These are phyloP conservation scores for Grosmannia huntii DNA, from an alignment of 2,329 filamentous ascomycete species.

Conservation along the genomic window DNA sequence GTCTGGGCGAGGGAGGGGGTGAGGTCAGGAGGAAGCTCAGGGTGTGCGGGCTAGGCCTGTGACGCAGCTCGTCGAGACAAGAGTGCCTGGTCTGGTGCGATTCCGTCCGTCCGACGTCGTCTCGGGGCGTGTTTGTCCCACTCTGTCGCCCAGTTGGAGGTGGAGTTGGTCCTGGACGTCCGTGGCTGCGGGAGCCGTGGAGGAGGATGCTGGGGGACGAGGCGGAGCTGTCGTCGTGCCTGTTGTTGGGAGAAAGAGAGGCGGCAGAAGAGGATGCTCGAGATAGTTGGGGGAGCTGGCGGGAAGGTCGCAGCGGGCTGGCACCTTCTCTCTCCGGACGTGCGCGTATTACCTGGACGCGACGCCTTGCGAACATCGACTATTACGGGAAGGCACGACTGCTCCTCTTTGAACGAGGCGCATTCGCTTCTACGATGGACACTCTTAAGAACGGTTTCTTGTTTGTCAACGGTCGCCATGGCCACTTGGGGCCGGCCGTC, in stretches of 20 bases:
- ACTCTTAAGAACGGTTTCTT: too few species aligned
- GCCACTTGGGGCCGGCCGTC: too few species aligned
- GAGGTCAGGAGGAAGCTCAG: background rate
- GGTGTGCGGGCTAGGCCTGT: background rate
- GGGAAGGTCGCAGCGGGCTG: background rate
- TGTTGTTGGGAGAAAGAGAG: background rate
- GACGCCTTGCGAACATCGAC: background rate
- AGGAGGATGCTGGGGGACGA: background rate
- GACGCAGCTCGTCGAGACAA: background rate
- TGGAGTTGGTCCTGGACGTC: background rate
- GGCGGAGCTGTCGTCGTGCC: background rate
- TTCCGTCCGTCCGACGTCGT: slow-evolving; percentile 13
- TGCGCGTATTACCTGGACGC: too few species aligned
- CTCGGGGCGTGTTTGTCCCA: slow-evolving; percentile 2
- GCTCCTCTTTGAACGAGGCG: background rate
- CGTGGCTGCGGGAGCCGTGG: slow-evolving; percentile 3
- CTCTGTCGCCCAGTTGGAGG: background rate
- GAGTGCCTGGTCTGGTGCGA: background rate
- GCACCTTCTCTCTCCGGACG: background rate
- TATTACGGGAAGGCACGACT: background rate
- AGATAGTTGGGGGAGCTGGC: background rate
- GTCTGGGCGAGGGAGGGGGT: background rate
- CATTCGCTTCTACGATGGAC: too few species aligned
- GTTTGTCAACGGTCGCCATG: too few species aligned
- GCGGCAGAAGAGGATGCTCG: background rate